phyloP scores from a whole-genome alignment of 73 alveolate species.

The Stentor roeselii region DNA sequence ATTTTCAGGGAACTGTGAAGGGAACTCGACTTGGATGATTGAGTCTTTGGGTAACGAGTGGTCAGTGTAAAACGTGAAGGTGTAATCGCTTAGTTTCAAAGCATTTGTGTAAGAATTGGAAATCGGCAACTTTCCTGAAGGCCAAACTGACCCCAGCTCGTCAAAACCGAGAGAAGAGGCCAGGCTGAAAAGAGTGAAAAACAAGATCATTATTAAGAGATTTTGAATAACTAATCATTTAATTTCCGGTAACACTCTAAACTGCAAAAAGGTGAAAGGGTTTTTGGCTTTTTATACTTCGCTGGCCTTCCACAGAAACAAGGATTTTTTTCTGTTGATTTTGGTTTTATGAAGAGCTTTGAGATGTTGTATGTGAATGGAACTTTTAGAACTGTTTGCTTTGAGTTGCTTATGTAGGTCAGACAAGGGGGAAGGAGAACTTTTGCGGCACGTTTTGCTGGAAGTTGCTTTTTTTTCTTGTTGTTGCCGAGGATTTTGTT shows the following conservation, averaged over 20 bases:
- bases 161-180: conserved; percentile 22
- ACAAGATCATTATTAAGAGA: too few relatives aligned
- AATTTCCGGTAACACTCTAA: not conserved
- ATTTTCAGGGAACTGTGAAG: not conserved
- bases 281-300: conserved; percentile 12
- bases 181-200: too few relatives aligned
- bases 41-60: not conserved
- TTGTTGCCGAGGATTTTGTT: not conserved
- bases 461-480: not conserved
- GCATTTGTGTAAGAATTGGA: not conserved
- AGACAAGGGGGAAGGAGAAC: not conserved
- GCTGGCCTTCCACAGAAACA: not conserved
- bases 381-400: not conserved
- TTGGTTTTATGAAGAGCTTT: not conserved
- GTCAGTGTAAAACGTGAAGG: not conserved
- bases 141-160: conserved; percentile 10
- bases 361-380: not conserved
- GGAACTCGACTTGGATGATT: not conserved
- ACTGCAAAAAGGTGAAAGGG: not conserved
- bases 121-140: conserved; percentile 1
- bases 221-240: too few relatives aligned
- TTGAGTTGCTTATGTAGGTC: not conserved
- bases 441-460: not conserved
- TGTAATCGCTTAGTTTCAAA: not conserved
- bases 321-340: not conserved